Base-by-base conservation (phyloP, 139 green algal genomes). In the Gonium pectorale region DNA sequence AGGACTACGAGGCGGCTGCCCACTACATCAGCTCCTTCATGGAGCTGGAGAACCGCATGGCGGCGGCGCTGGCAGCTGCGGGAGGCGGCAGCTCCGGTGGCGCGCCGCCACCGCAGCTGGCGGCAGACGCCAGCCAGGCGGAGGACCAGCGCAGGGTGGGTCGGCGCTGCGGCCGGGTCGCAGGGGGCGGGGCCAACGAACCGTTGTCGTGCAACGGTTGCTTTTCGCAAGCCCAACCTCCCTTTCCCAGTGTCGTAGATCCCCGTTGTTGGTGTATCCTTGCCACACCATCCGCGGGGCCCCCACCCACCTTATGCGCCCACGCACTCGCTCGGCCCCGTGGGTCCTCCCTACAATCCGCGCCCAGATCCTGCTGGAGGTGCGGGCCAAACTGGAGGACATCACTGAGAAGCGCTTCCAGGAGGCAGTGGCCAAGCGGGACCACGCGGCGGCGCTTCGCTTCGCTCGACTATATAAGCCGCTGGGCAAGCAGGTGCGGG, bases 1-100 rank as follows among this genome's bases (percentile, higher is more conserved):
- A 96, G 77, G 95, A 99, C 80, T 99, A 96, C 73, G 97, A 99
- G 70, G 89, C 88, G 0, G 96, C 97, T 27, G 96, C 95, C 5
- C 46, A 92, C 5, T 94, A 92, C 85, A 92, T 99, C 40, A 80
- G 84, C 35, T 93, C 81, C 8, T 98, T 97, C 77, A 88, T 96
- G 59, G 87, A 95, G 43, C 90, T 99, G 51, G 95, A 98, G 69
- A 78, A 88, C 3, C 68, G 88, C 63, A 74, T 95, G 78, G 84
- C 70, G 73, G 73, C 81, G 6, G 64, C 64, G 43, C 35, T 54
- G 44, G 79, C 51, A n/a, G 64, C 72, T 2, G 26, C 31, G 43
- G 41, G 38, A 31, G 64, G 69, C 54, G 64, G 21, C 9, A 41
- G 52, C 41, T 6, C 37, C 27, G 27, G 27, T 24, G 56, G 72